Percentiles rank a stretch among this genome's conserved stretches.
These are phyloP conservation scores for Basidiobolus meristosporus DNA, from an alignment of 371 early-diverging fungal species.

Conservation along the genomic window DNA sequence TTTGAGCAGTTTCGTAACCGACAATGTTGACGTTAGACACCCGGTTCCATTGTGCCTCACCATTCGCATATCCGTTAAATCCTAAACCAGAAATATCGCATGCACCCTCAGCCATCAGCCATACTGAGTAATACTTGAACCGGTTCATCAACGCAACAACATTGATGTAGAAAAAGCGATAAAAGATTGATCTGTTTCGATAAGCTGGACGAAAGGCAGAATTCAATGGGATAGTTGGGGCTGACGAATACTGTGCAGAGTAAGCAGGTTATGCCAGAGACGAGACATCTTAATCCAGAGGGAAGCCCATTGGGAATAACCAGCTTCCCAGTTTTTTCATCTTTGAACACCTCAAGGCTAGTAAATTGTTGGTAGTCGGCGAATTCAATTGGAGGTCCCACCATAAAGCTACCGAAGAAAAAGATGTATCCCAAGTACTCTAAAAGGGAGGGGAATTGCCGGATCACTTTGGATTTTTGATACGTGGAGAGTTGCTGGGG, in stretches of 20 bases:
- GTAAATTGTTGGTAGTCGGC: conserved; percentile 42
- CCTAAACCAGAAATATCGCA: conserved; percentile 72
- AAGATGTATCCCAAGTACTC: conserved; percentile 76
- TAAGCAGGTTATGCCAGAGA: background rate
- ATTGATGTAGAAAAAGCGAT: conserved; percentile 31
- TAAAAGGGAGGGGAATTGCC: conserved; percentile 36
- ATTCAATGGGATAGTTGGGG: background rate
- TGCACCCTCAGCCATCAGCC: conserved; percentile 74
- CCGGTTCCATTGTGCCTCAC: conserved; percentile 23
- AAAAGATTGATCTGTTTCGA: background rate
- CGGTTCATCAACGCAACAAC: conserved; percentile 42
- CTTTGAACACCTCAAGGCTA: conserved; percentile 15
- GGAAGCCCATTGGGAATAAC: background rate
- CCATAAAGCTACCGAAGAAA: conserved; percentile 70
- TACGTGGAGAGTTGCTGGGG: conserved; percentile 23
- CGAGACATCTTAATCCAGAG: background rate
- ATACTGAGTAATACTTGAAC: conserved; percentile 68
- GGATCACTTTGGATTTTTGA: conserved; percentile 36
- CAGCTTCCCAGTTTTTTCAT: conserved; percentile 1
- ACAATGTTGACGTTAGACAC: conserved; percentile 48
- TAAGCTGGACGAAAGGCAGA: background rate
- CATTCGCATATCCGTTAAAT: conserved; percentile 40
- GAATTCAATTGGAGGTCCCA: conserved; percentile 70
- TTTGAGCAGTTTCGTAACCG: conserved; percentile 50
- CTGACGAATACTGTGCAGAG: background rate